Evolutionary conservation across 176 grass and related monocot genomes (phyloP).

Genomic region (Urochloa ruziziensis): DNA sequence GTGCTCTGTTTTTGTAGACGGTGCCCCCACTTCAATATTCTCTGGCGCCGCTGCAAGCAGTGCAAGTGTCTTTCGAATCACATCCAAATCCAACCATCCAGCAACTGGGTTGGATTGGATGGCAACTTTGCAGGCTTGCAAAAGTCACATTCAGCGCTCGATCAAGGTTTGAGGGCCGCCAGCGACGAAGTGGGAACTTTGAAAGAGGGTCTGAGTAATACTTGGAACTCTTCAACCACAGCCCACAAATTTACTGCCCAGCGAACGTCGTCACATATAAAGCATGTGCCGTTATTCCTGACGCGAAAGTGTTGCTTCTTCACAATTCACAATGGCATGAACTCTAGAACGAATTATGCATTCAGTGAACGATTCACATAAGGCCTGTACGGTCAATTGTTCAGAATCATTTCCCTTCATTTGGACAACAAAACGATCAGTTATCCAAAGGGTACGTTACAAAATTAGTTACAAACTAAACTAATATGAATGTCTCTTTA

Average conservation of each 20-base stretch:
- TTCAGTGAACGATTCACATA: not conserved
- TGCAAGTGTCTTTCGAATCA: constrained; percentile 10
- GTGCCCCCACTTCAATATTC: not conserved
- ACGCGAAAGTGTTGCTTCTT: not conserved
- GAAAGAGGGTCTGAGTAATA: not conserved
- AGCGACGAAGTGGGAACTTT: not conserved
- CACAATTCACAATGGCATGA: not conserved
- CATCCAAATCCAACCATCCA: not conserved
- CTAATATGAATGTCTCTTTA: not conserved
- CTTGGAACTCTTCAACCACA: not conserved
- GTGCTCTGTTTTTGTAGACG: not conserved
- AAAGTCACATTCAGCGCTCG: not conserved
- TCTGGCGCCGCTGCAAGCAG: not conserved
- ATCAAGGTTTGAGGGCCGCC: not conserved
- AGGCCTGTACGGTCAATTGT: not conserved
- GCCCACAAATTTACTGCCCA: not conserved
- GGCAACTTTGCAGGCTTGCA: not conserved
- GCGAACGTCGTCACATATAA: not conserved
- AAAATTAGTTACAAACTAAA: not conserved
- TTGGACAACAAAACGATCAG: not conserved
- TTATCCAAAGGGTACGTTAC: not conserved
- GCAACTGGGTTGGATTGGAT: too few species aligned
- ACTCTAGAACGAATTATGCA: not conserved
- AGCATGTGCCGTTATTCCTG: not conserved
- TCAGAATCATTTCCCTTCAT: not conserved